Conservation (phyloP, 768 basidiomycete species). For the Collybia sp. region DNA sequence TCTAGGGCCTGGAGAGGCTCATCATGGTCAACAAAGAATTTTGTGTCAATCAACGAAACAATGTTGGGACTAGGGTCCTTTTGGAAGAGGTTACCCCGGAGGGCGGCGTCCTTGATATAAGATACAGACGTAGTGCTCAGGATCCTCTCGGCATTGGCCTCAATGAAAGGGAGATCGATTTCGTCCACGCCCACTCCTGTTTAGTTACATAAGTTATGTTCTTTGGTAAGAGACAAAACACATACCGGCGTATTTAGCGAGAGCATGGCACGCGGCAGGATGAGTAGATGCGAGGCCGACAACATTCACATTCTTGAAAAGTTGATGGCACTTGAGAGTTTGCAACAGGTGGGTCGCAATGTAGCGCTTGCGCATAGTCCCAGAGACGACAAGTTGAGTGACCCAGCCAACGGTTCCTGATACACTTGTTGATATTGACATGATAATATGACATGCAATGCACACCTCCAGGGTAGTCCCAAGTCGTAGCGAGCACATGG, state of each 20-base stretch:
- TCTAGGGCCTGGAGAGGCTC: conserved; percentile 20
- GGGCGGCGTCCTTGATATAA: conserved; percentile 17
- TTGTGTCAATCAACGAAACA: conserved; percentile 19
- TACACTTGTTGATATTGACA: not conserved
- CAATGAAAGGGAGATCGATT: not conserved
- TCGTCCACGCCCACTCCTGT: not conserved
- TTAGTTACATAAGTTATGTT: not conserved
- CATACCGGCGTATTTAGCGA: conserved; percentile 22
- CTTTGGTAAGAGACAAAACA: not conserved
- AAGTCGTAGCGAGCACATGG: conserved; percentile 25
- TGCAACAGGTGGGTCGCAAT: conserved; percentile 25
- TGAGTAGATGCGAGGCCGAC: conserved; percentile 28
- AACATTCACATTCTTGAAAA: conserved; percentile 16
- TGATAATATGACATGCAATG: not conserved
- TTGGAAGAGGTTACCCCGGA: conserved; percentile 19
- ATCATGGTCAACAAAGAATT: conserved; percentile 26
- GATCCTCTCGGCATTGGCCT: conserved; percentile 5
- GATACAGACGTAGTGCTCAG: conserved; percentile 12
- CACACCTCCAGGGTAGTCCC: conserved; percentile 12
- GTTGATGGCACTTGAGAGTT: conserved; percentile 8
- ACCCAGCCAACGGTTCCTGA: conserved; percentile 24
- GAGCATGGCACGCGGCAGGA: conserved; percentile 19
- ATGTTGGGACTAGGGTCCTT: conserved; percentile 7
- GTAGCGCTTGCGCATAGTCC: conserved; percentile 13
- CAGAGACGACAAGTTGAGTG: conserved; percentile 28